Base-by-base conservation (phyloP, 2,329 filamentous ascomycete genomes). In the Penicillium paneum region DNA sequence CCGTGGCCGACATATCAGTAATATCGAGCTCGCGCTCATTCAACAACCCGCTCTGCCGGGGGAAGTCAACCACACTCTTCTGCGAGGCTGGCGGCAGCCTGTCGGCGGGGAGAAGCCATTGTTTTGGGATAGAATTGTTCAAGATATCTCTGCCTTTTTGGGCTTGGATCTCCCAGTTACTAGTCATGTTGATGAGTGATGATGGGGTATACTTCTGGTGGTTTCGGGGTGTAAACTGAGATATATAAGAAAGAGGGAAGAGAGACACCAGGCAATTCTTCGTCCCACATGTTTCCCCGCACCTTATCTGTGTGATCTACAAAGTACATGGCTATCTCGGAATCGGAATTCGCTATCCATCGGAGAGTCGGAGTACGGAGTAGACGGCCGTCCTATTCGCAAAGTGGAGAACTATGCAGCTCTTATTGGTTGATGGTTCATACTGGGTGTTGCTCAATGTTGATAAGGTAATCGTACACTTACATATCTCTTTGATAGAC, bases 21-120 rank as follows among this genome's bases (percentile, higher is more conserved):
- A 84, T 82, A 3, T 62, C 57, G 8, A 84, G 67, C 59, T 85
- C 83, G 10, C 72, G 63, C 11, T 72, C 58, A 8, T 64, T 77
- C 29, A 85, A 67, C 3, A 84, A 62, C 0, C 80, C 80, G 58
- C 79, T 78, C 55, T 72, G 66, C 32, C 71, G 68, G 3, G 69
- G 64, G 31, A 74, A 68, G 19, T 64, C 61, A 24, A 57, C 49
- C 12, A 74, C 68, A 52, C 68, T 64, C 32, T 71, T 67, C 46
- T 66, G 57, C 6, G 63, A 58, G 12, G 59, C 31, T 0, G 66
- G 59, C 3, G 71, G 71, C 2, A 73, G 53, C 44, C 63, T 61
- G 11, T 69, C 58, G 1, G 41, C 38, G 1, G 69, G 62, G 7
- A 69, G 46, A 17, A 74, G 66, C 66, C 73, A 74, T 64, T 70